Percentiles rank a stretch among this genome's conserved stretches.
Evolutionary conservation across 768 basidiomycete species (phyloP).

Genomic region (Naganishia onofrii): DNA sequence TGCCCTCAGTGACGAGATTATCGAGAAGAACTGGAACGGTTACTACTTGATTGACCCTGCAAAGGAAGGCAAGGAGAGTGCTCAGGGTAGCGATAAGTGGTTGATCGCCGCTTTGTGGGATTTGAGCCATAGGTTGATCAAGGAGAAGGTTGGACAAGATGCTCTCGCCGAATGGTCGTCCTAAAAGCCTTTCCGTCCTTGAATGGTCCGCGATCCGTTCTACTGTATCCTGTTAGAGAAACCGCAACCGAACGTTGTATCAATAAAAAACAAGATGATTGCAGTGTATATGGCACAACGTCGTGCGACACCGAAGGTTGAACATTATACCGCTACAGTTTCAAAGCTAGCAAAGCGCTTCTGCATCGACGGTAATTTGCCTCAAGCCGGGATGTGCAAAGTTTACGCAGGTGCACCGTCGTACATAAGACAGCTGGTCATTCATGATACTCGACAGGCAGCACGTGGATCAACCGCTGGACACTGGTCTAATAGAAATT

Average conservation of each 20-base stretch:
- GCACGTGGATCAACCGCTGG: too few relatives aligned
- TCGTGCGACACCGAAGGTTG: too few relatives aligned
- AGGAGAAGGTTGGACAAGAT: constrained; percentile 41
- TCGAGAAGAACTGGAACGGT: constrained; percentile 46
- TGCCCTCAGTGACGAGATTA: constrained; percentile 36
- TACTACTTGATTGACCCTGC: constrained; percentile 45
- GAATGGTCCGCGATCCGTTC: background rate
- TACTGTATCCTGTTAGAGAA: background rate
- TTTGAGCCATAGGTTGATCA: constrained; percentile 43
- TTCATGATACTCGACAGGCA: too few relatives aligned
- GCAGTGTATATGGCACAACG: too few relatives aligned
- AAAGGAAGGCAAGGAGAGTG: constrained; percentile 43
- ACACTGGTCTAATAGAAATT: too few relatives aligned
- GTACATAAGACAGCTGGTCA: too few relatives aligned
- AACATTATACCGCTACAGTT: too few relatives aligned
- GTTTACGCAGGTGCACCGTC: too few relatives aligned
- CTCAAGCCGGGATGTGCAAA: too few relatives aligned
- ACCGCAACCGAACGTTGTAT: background rate
- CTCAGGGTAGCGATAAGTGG: constrained; percentile 39
- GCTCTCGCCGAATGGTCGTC: constrained; percentile 37
- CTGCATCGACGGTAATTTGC: too few relatives aligned
- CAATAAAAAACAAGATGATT: too few relatives aligned
- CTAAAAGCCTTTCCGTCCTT: constrained; percentile 5
- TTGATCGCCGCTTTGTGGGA: constrained; percentile 45
- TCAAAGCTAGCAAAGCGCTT: too few relatives aligned